Evolutionary conservation across 371 early-diverging fungal species (phyloP).

Genomic region (Ordospora colligata): DNA sequence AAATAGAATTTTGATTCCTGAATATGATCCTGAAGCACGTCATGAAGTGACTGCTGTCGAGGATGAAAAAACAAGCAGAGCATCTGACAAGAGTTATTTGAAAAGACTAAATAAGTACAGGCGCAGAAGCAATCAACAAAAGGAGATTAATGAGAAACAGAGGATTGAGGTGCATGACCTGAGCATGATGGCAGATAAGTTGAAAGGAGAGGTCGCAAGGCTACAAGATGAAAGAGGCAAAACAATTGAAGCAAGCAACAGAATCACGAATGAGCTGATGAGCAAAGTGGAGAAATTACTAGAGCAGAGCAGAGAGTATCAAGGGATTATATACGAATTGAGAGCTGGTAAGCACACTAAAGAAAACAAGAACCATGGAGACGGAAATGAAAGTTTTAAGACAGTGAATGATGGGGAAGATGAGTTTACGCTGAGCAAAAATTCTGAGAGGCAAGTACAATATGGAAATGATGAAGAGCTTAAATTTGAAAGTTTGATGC

Average conservation of each 20-base stretch:
- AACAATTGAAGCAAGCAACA: neutral
- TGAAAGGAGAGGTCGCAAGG: slow-evolving; percentile 39
- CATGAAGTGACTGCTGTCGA: neutral
- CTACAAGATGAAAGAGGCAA: slow-evolving; percentile 36
- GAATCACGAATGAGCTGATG: slow-evolving; percentile 12
- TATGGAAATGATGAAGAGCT: neutral
- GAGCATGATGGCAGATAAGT: slow-evolving; percentile 31
- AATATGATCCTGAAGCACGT: neutral
- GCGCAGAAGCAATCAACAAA: slow-evolving; percentile 23
- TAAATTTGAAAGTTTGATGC: neutral
- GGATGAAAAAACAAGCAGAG: neutral
- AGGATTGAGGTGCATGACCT: slow-evolving; percentile 37
- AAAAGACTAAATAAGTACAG: slow-evolving; percentile 34
- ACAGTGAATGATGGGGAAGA: slow-evolving; percentile 17
- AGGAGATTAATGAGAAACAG: slow-evolving; percentile 42
- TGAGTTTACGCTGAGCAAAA: neutral
- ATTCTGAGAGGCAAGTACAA: neutral
- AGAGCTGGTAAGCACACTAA: neutral
- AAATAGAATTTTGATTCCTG: slow-evolving; percentile 14
- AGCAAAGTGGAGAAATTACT: slow-evolving; percentile 28
- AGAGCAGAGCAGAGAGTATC: slow-evolving; percentile 32
- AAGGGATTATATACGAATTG: slow-evolving; percentile 21
- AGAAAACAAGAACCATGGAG: neutral
- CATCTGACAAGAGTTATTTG: neutral
- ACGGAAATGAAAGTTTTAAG: slow-evolving; percentile 15